A percentile compares a stretch with the other conserved stretches of the same genome.
Conservation (phyloP, 192 early-diverging fungal genomes). For the Coemansia sp. region DNA sequence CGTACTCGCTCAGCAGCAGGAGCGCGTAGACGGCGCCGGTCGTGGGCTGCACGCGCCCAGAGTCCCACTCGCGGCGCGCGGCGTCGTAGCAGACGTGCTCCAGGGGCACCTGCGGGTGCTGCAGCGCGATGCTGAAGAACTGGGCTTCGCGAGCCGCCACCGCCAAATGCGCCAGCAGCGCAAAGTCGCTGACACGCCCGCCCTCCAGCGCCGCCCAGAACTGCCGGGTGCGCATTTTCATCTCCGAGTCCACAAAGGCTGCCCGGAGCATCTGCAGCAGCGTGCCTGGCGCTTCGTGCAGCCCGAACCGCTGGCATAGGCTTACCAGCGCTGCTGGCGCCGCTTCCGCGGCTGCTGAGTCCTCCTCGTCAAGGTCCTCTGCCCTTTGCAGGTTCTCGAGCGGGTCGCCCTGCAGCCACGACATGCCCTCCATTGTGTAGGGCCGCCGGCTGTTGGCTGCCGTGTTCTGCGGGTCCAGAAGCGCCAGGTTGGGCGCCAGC, state of each 20-base stretch:
- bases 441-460: background rate
- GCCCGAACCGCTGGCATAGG: constrained; percentile 15
- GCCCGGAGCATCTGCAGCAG: constrained; percentile 29
- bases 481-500: constrained; percentile 27
- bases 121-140: constrained; percentile 3
- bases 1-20: constrained; percentile 48
- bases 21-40: constrained; percentile 22
- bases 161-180: constrained; percentile 35
- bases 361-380: background rate
- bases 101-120: background rate
- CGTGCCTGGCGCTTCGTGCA: constrained; percentile 1
- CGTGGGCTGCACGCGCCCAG: constrained; percentile 13
- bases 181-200: constrained; percentile 36
- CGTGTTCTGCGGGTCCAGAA: constrained; percentile 29
- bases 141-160: constrained; percentile 29
- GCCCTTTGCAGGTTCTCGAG: constrained; percentile 3
- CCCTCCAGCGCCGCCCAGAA: constrained; percentile 43
- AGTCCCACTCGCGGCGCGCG: constrained; percentile 30
- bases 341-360: background rate
- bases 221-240: constrained; percentile 28
- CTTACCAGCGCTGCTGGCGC: constrained; percentile 3
- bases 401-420: constrained; percentile 19
- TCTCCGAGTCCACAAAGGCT: constrained; percentile 24
- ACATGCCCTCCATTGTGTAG: background rate
- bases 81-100: constrained; percentile 27